Evolutionary conservation across 2,329 filamentous ascomycete species (phyloP), one percentile per base, ranked within the genome.

Genomic region (Aspergillus ochraceus): DNA sequence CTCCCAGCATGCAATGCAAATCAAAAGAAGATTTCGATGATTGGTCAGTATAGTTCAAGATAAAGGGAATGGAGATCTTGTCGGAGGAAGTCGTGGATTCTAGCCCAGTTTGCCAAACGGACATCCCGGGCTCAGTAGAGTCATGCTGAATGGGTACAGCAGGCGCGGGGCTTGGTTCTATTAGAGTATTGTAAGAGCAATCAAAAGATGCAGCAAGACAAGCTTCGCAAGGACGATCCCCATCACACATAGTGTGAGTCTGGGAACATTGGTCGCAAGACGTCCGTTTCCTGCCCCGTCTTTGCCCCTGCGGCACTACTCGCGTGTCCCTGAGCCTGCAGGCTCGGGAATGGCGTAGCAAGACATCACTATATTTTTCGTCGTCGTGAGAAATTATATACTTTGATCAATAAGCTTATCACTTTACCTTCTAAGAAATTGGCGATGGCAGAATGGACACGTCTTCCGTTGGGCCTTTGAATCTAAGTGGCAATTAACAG

Each of bases 261-360:
- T 20, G 22, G n/a, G 26, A 42, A 49, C 53, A 55, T 49, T 20
- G 9, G 29, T 55, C 32, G 26, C 53, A 55, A 6, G 53, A 42
- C 26, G 46, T 55, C 6, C 42, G 53, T 36, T 55, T 47, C 45
- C 53, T 55, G 42, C 53, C 53, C 14, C 14, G 45, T 29, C 49
- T 55, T 49, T 42, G 36, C 36, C 20, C 53, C 20, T 4, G 24
- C 6, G 42, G 42, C 9, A 49, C 5, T 55, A 17, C 8, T n/a
- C 24, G 53, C 8, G 26, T 36, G 10, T 26, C 53, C 22, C 49
- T 55, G 14, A 49, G 42, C 11, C 32, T 55, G 42, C 53, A 55
- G 4, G 39, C 32, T 22, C 53, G 53, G 4, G 53, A 49, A 30
- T 55, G 53, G 10, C 53, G 53, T 11, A 55, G 53, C 8, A 55